Percentiles rank a stretch among this genome's conserved stretches.
Conservation (phyloP, 2,329 filamentous ascomycete species). For the Sarocladiaceae sp. region DNA sequence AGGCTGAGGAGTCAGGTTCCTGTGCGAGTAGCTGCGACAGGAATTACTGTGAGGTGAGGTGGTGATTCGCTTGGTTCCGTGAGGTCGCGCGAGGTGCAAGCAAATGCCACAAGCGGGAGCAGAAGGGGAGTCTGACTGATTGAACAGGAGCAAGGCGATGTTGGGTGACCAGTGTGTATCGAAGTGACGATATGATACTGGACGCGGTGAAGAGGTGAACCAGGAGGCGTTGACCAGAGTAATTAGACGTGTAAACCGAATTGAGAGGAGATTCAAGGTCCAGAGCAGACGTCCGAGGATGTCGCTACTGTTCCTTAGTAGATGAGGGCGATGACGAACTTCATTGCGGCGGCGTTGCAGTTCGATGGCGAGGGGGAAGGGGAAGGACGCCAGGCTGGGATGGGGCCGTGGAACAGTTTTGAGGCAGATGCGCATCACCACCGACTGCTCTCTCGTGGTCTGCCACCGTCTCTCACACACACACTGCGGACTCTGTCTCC, state of each 20-base stretch:
- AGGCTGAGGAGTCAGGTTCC: conserved; percentile 1
- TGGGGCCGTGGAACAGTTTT: conserved; percentile 31
- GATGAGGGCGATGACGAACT: conserved; percentile 41
- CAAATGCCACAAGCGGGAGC: conserved; percentile 7
- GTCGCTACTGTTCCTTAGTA: conserved; percentile 44
- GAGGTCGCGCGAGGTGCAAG: conserved; percentile 9
- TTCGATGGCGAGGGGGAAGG: conserved; percentile 39
- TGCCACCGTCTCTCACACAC: no score
- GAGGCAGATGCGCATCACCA: conserved; percentile 16
- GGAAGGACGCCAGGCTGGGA: conserved; percentile 21
- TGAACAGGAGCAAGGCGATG: conserved; percentile 1
- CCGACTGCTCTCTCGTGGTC: conserved; percentile 3
- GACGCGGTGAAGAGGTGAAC: neutral
- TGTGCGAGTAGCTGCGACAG: conserved; percentile 1
- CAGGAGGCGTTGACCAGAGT: conserved; percentile 9
- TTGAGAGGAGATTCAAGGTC: conserved; percentile 31
- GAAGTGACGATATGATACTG: conserved; percentile 6
- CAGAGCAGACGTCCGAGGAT: conserved; percentile 48
- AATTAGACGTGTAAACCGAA: conserved; percentile 3
- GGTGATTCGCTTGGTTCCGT: conserved; percentile 5
- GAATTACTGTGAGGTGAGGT: neutral
- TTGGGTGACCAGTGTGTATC: neutral
- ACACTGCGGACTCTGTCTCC: no score
- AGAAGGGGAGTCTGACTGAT: neutral
- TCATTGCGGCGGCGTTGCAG: conserved; percentile 44